phyloP scores from a whole-genome alignment of 345 rosid genomes.

The Eucalyptus guilfoylei region DNA sequence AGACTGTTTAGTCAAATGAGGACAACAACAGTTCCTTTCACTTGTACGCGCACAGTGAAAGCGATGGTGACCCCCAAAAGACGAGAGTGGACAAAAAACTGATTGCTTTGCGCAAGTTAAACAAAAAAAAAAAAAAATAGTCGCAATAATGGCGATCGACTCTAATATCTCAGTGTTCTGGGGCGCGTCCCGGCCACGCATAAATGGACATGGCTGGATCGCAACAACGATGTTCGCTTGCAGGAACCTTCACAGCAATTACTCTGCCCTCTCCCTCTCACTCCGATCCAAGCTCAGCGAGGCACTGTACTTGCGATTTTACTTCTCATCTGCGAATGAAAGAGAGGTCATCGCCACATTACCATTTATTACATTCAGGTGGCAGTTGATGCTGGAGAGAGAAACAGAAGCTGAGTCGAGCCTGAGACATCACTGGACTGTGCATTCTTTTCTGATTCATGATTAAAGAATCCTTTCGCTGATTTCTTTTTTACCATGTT shows the following conservation, averaged over 20 bases:
- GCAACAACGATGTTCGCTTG: not conserved
- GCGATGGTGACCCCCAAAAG: slow-evolving; percentile 13
- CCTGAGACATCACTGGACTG: not conserved
- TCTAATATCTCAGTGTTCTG: not conserved
- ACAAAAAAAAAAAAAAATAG: not conserved
- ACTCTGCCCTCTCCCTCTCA: not conserved
- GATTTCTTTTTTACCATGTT: not conserved
- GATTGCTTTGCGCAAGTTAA: not conserved
- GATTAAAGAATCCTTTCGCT: not conserved
- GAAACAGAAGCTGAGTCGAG: not conserved
- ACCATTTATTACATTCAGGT: not conserved
- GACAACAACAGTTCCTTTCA: slow-evolving; percentile 17
- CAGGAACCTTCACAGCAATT: slow-evolving; percentile 42
- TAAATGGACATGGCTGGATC: not conserved
- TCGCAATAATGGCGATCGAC: not conserved
- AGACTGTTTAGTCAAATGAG: slow-evolving; percentile 11
- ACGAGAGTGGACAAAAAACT: not conserved
- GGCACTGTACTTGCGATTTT: not conserved
- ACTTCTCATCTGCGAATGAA: not conserved
- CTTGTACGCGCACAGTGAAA: not conserved
- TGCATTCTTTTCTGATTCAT: not conserved
- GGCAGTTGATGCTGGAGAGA: not conserved
- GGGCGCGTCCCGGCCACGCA: not conserved
- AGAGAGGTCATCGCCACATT: not conserved
- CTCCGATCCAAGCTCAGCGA: not conserved